Base-by-base conservation (phyloP, 2,329 filamentous ascomycete species). In the Plectosphaerella plurivora region DNA sequence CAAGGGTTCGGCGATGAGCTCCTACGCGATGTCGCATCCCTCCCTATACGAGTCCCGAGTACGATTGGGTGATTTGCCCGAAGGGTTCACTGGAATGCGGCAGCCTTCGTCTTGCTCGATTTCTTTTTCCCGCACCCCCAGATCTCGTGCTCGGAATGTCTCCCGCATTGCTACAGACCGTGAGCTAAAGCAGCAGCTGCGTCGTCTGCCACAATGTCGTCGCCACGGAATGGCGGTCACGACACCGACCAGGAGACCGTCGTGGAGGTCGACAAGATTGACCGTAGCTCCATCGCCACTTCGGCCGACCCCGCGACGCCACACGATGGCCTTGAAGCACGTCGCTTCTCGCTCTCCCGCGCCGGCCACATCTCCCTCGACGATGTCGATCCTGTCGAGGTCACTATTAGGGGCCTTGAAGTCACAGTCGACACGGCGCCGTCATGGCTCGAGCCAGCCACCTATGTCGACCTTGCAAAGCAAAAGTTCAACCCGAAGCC, bases 351-450 rank as follows among this genome's bases (percentile, higher is more conserved):
- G 1, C 51, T 69, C 5, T 65, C 66, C 1, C 65, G 64, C 22
- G 69, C 65, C 1, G 68, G 66, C 15, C 65, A 68, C 35, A 61
- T 76, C 20, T 75, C 72, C 9, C 67, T 77, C 1, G 71, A 73
- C 55, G 79, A 79, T 65, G 81, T 85, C n/a, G 71, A 79, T 22
- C 70, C 78, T 1, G 79, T 83, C 7, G 66, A 76, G 41, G 73
- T 84, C 18, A 73, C 74, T 50, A 74, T 84, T 22, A 76, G 79
- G 41, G 68, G 76, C 57, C 70, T 85, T 4, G 70, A 73, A 1
- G 78, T 86, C 8, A 76, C 73, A 1, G 80, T 86, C 16, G 77
- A 86, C 54, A 78, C 81, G 2, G 77, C 81, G 1, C 81, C 82
- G 4, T 78, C 77, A 36, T 73, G 76, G 61, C 61, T 78, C 12